These are phyloP conservation scores for Ogataea naganishii DNA, from an alignment of 805 yeast genomes.

Conservation along the genomic window DNA sequence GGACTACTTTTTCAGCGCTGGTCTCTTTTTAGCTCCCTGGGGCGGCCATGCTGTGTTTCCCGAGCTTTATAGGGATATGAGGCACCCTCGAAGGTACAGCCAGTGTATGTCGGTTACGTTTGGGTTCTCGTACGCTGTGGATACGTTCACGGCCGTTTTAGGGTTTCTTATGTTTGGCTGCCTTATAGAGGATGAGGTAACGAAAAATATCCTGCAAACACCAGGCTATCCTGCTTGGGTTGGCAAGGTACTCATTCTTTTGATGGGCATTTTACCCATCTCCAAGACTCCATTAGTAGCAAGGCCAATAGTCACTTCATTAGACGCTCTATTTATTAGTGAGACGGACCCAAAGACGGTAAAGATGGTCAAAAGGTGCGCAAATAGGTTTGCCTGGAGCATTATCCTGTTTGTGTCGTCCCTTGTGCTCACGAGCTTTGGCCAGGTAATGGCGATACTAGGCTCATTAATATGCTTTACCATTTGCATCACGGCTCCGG, in stretches of 20 bases:
- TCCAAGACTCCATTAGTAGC: slow-evolving; percentile 81
- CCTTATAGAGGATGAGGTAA: slow-evolving; percentile 40
- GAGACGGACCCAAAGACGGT: neutral
- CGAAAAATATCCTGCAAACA: slow-evolving; percentile 34
- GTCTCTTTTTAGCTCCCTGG: slow-evolving; percentile 71
- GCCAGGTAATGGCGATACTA: slow-evolving; percentile 68
- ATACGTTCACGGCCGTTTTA: slow-evolving; percentile 52
- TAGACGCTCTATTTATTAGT: slow-evolving; percentile 33
- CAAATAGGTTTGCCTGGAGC: slow-evolving; percentile 41
- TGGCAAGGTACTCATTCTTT: slow-evolving; percentile 43
- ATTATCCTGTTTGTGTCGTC: slow-evolving; percentile 49
- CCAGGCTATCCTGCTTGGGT: slow-evolving; percentile 42
- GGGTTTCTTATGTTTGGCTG: slow-evolving; percentile 58
- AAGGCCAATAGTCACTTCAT: slow-evolving; percentile 68
- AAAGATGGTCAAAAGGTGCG: slow-evolving; percentile 6
- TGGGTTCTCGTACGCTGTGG: slow-evolving; percentile 49
- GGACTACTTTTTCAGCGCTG: slow-evolving; percentile 51
- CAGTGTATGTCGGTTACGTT: slow-evolving; percentile 51
- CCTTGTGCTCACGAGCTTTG: slow-evolving; percentile 68
- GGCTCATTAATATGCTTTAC: slow-evolving; percentile 78
- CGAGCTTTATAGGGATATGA: slow-evolving; percentile 63
- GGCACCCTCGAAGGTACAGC: slow-evolving; percentile 49
- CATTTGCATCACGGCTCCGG: slow-evolving; percentile 73
- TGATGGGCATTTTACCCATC: slow-evolving; percentile 76
- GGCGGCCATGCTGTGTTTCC: slow-evolving; percentile 83